Base-by-base conservation (phyloP, 106 monocot genomes). In the Dendrobium officinale region DNA sequence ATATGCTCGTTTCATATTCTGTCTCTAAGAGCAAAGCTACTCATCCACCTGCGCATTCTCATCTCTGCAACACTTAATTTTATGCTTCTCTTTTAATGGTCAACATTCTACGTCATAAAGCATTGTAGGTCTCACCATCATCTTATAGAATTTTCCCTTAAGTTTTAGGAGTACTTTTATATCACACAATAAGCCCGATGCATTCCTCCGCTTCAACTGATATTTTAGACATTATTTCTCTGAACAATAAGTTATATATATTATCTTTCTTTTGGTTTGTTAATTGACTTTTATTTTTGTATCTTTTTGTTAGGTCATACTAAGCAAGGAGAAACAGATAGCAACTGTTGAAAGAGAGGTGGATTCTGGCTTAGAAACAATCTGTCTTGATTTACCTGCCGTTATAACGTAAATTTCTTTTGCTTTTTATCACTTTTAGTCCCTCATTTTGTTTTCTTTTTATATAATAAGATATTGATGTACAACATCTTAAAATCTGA, bases 341-440 rank as follows among this genome's bases (percentile, higher is more conserved):
- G 92, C 87, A 77, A 99, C 90, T 18, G 98, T 99, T 2, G 98
- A 99, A 85, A 88, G 95, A 85, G 98, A 99, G 84, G 95, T 99
- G 9, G 98, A 99, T 91, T 91, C 90, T 13, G 98, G 98, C 4
- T 86, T 99, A 55, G 98, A 99, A 81, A 99, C 95, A 0, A 17
- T 99, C 1, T 90, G 78, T 59, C 75, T 99, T 66, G 90, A 91
- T 82, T 82, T 99, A 24, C 98, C 98, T 19, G 98, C 98, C 80
- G 91, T 99, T 42, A 99, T 99, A 43, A 99, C 98, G 98, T 99
- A 99, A 83, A n/a, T 43, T 76, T 83, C 67, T 13, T 82, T 22
- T 84, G 18, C 9, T 67, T 70, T 59, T 73, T 11, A 6, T 29
- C 70, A 15, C 22, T 77, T 77, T 49, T 77, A 6, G 10, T 22